phyloP scores from a whole-genome alignment of 352 stramenopile genomes.

The Discostella stelligera region DNA sequence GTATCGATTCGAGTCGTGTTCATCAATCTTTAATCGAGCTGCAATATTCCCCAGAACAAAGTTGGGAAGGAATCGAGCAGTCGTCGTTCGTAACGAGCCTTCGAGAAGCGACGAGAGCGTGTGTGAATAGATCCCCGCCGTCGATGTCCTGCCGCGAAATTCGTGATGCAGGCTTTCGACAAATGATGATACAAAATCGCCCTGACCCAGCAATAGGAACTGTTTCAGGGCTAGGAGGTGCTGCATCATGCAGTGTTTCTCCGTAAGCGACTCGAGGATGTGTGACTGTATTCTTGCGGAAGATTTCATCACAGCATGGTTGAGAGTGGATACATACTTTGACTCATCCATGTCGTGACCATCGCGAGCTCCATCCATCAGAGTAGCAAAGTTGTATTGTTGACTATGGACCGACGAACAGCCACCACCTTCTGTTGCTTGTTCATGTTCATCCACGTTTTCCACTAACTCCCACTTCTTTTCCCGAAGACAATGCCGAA shows the following conservation, averaged over 20 bases:
- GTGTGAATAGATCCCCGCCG: slow-evolving; percentile 91
- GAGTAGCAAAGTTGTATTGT: slow-evolving; percentile 20
- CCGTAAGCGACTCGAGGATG: slow-evolving; percentile 87
- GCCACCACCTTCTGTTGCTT: neutral
- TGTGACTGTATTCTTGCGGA: slow-evolving; percentile 60
- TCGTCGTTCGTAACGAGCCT: slow-evolving; percentile 91
- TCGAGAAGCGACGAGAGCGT: slow-evolving; percentile 93
- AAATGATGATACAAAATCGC: slow-evolving; percentile 95
- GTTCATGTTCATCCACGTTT: slow-evolving; percentile 16
- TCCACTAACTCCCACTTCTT: slow-evolving; percentile 80
- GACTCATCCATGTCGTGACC: slow-evolving; percentile 18
- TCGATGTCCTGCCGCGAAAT: slow-evolving; percentile 57
- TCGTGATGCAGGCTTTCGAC: slow-evolving; percentile 86
- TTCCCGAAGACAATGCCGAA: slow-evolving; percentile 92
- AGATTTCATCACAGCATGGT: slow-evolving; percentile 44
- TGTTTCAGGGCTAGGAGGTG: slow-evolving; percentile 96
- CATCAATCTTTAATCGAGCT: slow-evolving; percentile 84
- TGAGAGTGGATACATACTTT: slow-evolving; percentile 31
- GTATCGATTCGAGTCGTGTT: slow-evolving; percentile 43
- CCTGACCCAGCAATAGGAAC: slow-evolving; percentile 98
- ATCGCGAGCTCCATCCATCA: slow-evolving; percentile 15
- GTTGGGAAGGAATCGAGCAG: slow-evolving; percentile 91
- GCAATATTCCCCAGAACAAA: slow-evolving; percentile 91
- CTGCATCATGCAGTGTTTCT: slow-evolving; percentile 90
- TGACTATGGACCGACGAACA: slow-evolving; percentile 10